Evolutionary conservation across 345 rosid species (phyloP).

Genomic region (Citrus trifoliata): DNA sequence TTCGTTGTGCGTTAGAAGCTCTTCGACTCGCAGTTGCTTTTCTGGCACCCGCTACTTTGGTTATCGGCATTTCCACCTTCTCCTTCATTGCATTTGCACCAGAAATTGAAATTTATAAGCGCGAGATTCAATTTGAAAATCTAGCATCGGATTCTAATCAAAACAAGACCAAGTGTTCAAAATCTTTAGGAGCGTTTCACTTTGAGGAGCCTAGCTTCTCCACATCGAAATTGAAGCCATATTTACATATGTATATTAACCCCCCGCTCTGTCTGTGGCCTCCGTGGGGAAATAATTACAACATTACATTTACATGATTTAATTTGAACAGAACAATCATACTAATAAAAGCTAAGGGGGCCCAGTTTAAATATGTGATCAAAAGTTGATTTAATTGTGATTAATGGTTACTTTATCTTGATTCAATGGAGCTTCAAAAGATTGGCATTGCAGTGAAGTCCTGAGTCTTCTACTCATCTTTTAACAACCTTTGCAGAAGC

Average conservation of each 20-base stretch:
- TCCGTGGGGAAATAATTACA: not conserved
- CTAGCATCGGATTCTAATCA: constrained; percentile 17
- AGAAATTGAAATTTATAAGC: constrained; percentile 4
- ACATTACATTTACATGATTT: not conserved
- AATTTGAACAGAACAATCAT: constrained; percentile 18
- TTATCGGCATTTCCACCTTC: constrained; percentile 46
- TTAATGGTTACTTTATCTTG: constrained; percentile 43
- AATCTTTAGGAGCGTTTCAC: constrained; percentile 18
- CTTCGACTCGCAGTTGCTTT: constrained; percentile 36
- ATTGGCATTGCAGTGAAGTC: constrained; percentile 17
- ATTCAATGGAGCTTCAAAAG: constrained; percentile 32
- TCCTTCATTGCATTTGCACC: constrained; percentile 19
- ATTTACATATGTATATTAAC: constrained; percentile 2
- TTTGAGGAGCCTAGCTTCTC: constrained; percentile 19
- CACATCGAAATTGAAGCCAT: constrained; percentile 28
- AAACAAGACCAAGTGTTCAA: constrained; percentile 9
- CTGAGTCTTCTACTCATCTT: constrained; percentile 38
- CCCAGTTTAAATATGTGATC: constrained; percentile 20
- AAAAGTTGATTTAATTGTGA: constrained; percentile 12
- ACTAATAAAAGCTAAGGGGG: constrained; percentile 6
- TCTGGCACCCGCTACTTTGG: constrained; percentile 22
- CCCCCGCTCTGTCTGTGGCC: too few relatives aligned
- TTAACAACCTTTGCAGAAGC: constrained; percentile 5
- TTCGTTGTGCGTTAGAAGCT: constrained; percentile 45
- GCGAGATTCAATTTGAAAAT: constrained; percentile 11